Percentiles rank a stretch among this genome's conserved stretches.
phyloP scores from a whole-genome alignment of 2,329 filamentous ascomycete genomes.

The Lasiodiplodia citricola region DNA sequence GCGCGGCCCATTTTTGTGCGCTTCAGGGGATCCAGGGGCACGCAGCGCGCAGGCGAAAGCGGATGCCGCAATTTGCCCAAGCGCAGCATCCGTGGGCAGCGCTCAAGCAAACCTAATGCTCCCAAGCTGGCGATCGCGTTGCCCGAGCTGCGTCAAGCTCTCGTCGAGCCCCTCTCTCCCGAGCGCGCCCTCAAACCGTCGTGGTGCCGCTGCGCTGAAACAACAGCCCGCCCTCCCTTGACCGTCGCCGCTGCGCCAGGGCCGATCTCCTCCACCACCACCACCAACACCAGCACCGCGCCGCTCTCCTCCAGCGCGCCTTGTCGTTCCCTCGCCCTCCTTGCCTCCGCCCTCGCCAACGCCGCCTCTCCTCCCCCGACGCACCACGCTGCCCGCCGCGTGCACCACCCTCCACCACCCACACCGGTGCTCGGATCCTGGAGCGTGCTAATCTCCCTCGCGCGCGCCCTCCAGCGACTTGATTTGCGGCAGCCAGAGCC shows the following conservation, averaged over 20 bases:
- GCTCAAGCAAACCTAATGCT: constrained; percentile 25
- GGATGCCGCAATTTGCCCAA: constrained; percentile 26
- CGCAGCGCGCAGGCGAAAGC: constrained; percentile 24
- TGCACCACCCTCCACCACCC: constrained; percentile 12
- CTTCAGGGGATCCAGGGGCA: constrained; percentile 21
- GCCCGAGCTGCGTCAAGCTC: constrained; percentile 25
- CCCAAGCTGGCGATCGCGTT: constrained; percentile 25
- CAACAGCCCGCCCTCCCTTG: constrained; percentile 22
- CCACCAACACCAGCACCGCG: constrained; percentile 13
- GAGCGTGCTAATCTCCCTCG: constrained; percentile 24
- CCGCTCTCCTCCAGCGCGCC: constrained; percentile 13
- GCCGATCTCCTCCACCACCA: constrained; percentile 23
- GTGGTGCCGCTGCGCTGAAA: constrained; percentile 26
- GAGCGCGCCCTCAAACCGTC: constrained; percentile 26
- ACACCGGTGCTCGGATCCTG: constrained; percentile 18
- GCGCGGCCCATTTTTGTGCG: constrained; percentile 22
- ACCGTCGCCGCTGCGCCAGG: constrained; percentile 20
- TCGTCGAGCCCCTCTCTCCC: constrained; percentile 23
- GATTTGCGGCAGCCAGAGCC: constrained; percentile 22
- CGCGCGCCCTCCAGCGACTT: constrained; percentile 25
- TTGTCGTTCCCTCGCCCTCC: constrained; percentile 23
- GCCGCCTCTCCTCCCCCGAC: constrained; percentile 18
- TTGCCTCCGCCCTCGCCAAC: constrained; percentile 20
- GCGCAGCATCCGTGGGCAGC: constrained; percentile 20
- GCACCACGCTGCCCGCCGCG: constrained; percentile 17